Percentiles rank a stretch among this genome's conserved stretches.
These are phyloP conservation scores for Parascedosporium putredinis DNA, from an alignment of 2,329 filamentous ascomycete genomes.

Conservation along the genomic window DNA sequence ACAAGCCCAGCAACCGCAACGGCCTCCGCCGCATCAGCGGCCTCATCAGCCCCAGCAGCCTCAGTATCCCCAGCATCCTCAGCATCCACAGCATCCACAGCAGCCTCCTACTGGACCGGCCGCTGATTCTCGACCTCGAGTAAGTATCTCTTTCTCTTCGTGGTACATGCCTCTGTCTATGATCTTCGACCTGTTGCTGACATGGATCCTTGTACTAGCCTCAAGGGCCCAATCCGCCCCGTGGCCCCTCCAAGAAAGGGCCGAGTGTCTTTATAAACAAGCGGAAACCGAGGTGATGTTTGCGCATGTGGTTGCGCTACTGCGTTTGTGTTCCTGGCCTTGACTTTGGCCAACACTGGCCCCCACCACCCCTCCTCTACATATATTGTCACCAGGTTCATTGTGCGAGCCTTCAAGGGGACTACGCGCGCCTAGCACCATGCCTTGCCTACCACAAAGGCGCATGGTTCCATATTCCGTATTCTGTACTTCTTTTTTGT, in stretches of 20 bases:
- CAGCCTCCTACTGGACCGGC: neutral
- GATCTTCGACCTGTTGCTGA: neutral
- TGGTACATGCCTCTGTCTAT: neutral
- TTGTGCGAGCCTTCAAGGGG: too few species aligned
- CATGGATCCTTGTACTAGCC: neutral
- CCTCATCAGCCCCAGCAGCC: neutral
- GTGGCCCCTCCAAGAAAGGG: neutral
- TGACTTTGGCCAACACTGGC: neutral
- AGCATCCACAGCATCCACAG: neutral
- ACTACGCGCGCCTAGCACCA: too few species aligned
- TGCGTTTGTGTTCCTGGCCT: neutral
- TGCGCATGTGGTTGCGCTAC: neutral
- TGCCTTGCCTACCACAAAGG: too few species aligned
- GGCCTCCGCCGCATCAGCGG: neutral
- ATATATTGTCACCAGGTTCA: too few species aligned
- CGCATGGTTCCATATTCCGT: too few species aligned
- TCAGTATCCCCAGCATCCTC: too few species aligned
- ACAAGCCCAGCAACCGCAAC: neutral
- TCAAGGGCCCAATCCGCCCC: neutral
- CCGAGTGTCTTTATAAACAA: constrained; percentile 4
- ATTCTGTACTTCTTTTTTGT: too few species aligned
- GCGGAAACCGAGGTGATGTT: neutral
- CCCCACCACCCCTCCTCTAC: too few species aligned
- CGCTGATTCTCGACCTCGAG: neutral
- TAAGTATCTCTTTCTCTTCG: neutral